Percentiles rank a stretch among this genome's conserved stretches.
phyloP scores from a whole-genome alignment of 257 asterid genomes.

The Striga asiatica region DNA sequence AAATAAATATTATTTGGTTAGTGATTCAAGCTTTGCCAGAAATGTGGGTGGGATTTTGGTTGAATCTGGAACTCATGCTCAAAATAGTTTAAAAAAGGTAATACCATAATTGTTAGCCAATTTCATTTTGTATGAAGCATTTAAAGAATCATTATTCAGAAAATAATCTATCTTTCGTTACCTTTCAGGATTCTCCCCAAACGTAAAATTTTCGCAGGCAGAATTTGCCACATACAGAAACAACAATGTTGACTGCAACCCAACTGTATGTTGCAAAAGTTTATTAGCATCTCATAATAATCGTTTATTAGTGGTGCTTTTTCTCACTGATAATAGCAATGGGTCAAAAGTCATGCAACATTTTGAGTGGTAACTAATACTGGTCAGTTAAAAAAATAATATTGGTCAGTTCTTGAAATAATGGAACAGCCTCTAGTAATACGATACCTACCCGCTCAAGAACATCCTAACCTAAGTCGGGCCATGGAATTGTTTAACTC shows the following conservation, averaged over 20 bases:
- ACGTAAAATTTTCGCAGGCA: constrained; percentile 79
- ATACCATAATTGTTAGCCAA: background rate
- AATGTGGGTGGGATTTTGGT: constrained; percentile 86
- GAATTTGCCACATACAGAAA: constrained; percentile 73
- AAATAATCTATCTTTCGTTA: constrained; percentile 15
- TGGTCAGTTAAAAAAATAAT: too few relatives aligned
- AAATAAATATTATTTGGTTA: constrained; percentile 17
- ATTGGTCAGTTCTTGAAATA: too few relatives aligned
- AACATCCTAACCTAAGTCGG: too few relatives aligned
- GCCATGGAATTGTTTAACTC: too few relatives aligned
- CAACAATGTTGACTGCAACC: constrained; percentile 78
- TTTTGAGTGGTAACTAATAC: too few relatives aligned
- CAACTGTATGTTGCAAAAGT: constrained; percentile 50
- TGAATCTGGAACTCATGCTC: constrained; percentile 48
- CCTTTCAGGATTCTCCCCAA: constrained; percentile 83
- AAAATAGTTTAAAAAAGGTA: constrained; percentile 50
- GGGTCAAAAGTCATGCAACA: too few relatives aligned
- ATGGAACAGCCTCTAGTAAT: too few relatives aligned
- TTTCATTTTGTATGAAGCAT: constrained; percentile 6
- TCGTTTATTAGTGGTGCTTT: constrained; percentile 10
- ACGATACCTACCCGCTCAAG: too few relatives aligned
- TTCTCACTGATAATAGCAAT: too few relatives aligned
- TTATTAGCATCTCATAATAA: constrained; percentile 6
- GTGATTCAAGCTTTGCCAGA: constrained; percentile 46
- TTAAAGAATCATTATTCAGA: background rate